A percentile compares a stretch with the other conserved stretches of the same genome.
Evolutionary conservation across 2,329 filamentous ascomycete species (phyloP).

Genomic region (Paracoccidioides brasiliensis): DNA sequence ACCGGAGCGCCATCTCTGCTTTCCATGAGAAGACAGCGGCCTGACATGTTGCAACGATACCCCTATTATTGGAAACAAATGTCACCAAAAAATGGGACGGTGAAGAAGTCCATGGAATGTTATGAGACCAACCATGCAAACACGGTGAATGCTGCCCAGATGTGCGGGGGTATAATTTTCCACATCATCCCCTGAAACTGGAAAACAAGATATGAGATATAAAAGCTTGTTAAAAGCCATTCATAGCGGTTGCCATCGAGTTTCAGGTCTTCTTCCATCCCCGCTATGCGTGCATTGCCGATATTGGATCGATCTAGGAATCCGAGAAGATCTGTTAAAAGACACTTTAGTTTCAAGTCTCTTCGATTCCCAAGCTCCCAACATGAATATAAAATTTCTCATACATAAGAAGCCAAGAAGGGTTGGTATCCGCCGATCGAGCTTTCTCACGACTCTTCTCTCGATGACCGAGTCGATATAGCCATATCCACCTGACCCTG

Average conservation of each 20-base stretch:
- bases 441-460: slow-evolving; percentile 23
- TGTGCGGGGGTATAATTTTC: slow-evolving; percentile 31
- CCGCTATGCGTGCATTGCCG: slow-evolving; percentile 42
- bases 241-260: slow-evolving; percentile 36
- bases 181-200: slow-evolving; percentile 33
- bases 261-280: slow-evolving; percentile 38
- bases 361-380: neutral
- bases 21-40: slow-evolving; percentile 33
- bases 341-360: neutral
- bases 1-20: slow-evolving; percentile 37
- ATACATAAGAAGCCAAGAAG: slow-evolving; percentile 29
- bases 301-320: slow-evolving; percentile 39
- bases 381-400: neutral
- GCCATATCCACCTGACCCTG: neutral
- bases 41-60: slow-evolving; percentile 36
- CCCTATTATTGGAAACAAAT: slow-evolving; percentile 21
- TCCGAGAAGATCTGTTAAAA: slow-evolving; percentile 30
- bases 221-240: slow-evolving; percentile 42
- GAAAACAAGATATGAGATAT: slow-evolving; percentile 36
- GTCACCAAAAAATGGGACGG: neutral
- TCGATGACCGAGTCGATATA: slow-evolving; percentile 25
- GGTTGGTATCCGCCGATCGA: slow-evolving; percentile 24
- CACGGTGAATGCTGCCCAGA: slow-evolving; percentile 32
- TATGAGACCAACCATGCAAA: slow-evolving; percentile 25
- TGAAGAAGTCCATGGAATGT: neutral